Conservation (phyloP, 306 rosid species). For the Cicer judaicum region DNA sequence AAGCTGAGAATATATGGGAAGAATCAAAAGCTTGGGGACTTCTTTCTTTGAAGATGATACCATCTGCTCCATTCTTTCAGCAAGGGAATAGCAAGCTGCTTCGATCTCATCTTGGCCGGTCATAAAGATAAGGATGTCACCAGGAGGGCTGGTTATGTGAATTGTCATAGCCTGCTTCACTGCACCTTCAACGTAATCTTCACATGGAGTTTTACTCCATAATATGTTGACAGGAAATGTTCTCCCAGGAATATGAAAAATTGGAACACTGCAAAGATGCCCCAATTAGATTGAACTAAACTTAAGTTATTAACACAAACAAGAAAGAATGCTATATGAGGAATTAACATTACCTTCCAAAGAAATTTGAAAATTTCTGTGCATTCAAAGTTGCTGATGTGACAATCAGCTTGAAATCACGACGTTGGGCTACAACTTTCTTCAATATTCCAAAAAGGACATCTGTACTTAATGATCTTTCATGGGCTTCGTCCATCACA, state of each 20-base stretch:
- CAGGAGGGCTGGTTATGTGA: conserved; percentile 93
- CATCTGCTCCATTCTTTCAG: conserved; percentile 93
- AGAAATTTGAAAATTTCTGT: conserved; percentile 85
- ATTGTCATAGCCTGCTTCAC: conserved; percentile 99
- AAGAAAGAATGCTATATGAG: background rate
- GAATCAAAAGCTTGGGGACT: conserved; percentile 89
- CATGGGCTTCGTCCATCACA: conserved; percentile 99
- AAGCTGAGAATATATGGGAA: conserved; percentile 96
- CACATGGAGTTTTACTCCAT: conserved; percentile 92
- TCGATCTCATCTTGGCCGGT: conserved; percentile 99
- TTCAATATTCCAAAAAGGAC: conserved; percentile 95
- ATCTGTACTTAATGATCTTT: conserved; percentile 91
- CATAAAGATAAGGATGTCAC: conserved; percentile 98
- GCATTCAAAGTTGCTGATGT: conserved; percentile 98
- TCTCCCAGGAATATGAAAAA: conserved; percentile 93
- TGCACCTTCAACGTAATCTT: conserved; percentile 96
- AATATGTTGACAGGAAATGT: conserved; percentile 89
- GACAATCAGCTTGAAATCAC: conserved; percentile 93
- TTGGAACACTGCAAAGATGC: conserved; percentile 76
- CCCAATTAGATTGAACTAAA: conserved; percentile 36
- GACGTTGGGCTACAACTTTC: conserved; percentile 95
- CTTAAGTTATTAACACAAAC: conserved; percentile 22
- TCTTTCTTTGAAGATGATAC: conserved; percentile 68
- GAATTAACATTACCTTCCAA: conserved; percentile 80
- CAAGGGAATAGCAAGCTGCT: conserved; percentile 95